Conservation (phyloP, 78 protist genomes). For the Dictyostelium intermedium region DNA sequence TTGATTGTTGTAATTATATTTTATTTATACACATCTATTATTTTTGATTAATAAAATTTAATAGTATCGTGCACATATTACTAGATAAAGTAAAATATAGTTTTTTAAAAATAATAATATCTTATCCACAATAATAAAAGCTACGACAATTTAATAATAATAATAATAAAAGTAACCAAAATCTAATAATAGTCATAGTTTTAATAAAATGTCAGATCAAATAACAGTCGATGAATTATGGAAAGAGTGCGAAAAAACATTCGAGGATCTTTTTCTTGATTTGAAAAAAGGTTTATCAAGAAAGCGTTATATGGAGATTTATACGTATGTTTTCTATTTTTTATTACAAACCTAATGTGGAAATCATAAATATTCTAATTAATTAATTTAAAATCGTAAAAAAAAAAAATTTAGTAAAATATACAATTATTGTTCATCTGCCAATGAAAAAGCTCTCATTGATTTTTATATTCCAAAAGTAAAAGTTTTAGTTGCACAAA, state of each 20-base stretch:
- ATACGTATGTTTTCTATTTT: slow-evolving; percentile 33
- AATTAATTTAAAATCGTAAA: background rate
- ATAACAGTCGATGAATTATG: slow-evolving; percentile 31
- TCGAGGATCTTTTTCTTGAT: slow-evolving; percentile 47
- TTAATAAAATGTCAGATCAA: background rate
- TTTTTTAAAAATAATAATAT: too few species aligned
- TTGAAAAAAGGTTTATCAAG: slow-evolving; percentile 22
- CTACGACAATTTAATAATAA: background rate
- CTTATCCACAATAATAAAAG: background rate
- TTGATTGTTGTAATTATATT: background rate
- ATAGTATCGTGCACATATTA: background rate
- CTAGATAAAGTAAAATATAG: background rate
- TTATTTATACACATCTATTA: background rate
- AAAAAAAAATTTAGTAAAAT: slow-evolving; percentile 3
- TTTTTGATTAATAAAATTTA: background rate
- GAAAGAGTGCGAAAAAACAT: slow-evolving; percentile 31
- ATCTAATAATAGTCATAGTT: background rate
- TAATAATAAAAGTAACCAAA: background rate
- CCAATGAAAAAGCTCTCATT: slow-evolving; percentile 34
- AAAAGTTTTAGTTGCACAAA: background rate
- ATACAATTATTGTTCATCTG: slow-evolving; percentile 74
- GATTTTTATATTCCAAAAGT: slow-evolving; percentile 66
- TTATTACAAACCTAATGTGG: too few species aligned
- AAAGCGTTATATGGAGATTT: slow-evolving; percentile 34
- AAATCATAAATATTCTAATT: too few species aligned